These are phyloP conservation scores for Tetrapisispora nanseiensis DNA, from an alignment of 805 yeast species.

Conservation along the genomic window DNA sequence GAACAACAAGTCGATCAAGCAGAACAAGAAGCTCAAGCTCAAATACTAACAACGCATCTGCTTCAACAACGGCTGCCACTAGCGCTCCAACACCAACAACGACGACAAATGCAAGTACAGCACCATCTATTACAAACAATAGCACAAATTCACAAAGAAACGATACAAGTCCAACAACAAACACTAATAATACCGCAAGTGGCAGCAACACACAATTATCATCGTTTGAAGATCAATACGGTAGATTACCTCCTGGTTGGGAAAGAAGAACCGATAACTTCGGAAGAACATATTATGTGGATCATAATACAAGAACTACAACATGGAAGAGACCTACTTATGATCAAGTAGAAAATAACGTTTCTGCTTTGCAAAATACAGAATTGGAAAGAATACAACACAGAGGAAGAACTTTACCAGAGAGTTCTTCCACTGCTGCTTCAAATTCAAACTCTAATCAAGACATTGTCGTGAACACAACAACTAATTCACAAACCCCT, in stretches of 20 bases:
- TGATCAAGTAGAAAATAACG: conserved; percentile 56
- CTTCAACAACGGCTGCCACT: neutral
- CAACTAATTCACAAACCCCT: conserved; percentile 37
- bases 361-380: conserved; percentile 54
- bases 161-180: neutral
- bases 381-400: conserved; percentile 88
- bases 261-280: conserved; percentile 95
- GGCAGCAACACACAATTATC: conserved; percentile 45
- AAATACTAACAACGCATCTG: conserved; percentile 12
- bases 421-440: conserved; percentile 26
- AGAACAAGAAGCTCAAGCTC: conserved; percentile 15
- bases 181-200: neutral
- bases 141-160: neutral
- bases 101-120: conserved; percentile 4
- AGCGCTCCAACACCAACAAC: conserved; percentile 2
- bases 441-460: conserved; percentile 13
- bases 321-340: conserved; percentile 97
- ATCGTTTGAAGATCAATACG: conserved; percentile 94
- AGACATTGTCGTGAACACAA: conserved; percentile 33
- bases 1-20: neutral
- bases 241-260: conserved; percentile 97
- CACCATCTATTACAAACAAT: neutral
- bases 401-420: conserved; percentile 83
- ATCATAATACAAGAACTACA: conserved; percentile 93
- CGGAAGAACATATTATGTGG: conserved; percentile 96